Evolutionary conservation across 2,329 filamentous ascomycete genomes (phyloP).

Genomic region (Aspergillus hiratsukae): DNA sequence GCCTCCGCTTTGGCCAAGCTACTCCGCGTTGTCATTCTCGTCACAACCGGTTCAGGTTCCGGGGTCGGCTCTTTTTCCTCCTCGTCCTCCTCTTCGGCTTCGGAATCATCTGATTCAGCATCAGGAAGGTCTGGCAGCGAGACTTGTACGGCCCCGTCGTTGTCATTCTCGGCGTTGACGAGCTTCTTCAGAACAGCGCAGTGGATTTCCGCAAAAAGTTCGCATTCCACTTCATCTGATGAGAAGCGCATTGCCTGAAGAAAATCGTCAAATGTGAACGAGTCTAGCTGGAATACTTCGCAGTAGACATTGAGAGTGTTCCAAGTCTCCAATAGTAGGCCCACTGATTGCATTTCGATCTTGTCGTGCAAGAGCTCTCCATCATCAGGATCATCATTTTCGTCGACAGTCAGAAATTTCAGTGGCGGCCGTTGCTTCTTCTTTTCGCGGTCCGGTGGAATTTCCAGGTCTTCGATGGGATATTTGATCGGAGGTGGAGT

Average conservation of each 20-base stretch:
- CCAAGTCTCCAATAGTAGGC: slow-evolving; percentile 83
- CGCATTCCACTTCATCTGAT: slow-evolving; percentile 68
- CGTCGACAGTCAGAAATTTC: slow-evolving; percentile 69
- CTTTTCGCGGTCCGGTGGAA: slow-evolving; percentile 62
- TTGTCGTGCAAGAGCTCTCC: slow-evolving; percentile 40
- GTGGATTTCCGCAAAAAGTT: slow-evolving; percentile 85
- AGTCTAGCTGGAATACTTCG: slow-evolving; percentile 88
- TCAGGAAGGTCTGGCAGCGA: slow-evolving; percentile 70
- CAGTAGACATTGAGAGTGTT: slow-evolving; percentile 98
- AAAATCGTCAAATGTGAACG: slow-evolving; percentile 96
- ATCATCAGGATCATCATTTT: slow-evolving; percentile 49
- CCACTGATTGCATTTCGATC: slow-evolving; percentile 80
- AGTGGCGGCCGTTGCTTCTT: slow-evolving; percentile 66
- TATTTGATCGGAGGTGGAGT: slow-evolving; percentile 81
- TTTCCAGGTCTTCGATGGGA: slow-evolving; percentile 87
- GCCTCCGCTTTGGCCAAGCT: slow-evolving; percentile 79
- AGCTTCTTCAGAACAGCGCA: slow-evolving; percentile 86
- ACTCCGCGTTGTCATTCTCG: slow-evolving; percentile 72
- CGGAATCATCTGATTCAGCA: slow-evolving; percentile 63
- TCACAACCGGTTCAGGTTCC: slow-evolving; percentile 63
- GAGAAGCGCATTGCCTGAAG: slow-evolving; percentile 79
- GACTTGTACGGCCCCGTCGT: slow-evolving; percentile 72
- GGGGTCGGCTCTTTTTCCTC: slow-evolving; percentile 56
- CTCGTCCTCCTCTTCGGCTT: slow-evolving; percentile 55
- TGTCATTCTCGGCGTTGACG: slow-evolving; percentile 66